Base-by-base conservation (phyloP, 2,329 filamentous ascomycete genomes). In the Pseudogymnoascus sp. region DNA sequence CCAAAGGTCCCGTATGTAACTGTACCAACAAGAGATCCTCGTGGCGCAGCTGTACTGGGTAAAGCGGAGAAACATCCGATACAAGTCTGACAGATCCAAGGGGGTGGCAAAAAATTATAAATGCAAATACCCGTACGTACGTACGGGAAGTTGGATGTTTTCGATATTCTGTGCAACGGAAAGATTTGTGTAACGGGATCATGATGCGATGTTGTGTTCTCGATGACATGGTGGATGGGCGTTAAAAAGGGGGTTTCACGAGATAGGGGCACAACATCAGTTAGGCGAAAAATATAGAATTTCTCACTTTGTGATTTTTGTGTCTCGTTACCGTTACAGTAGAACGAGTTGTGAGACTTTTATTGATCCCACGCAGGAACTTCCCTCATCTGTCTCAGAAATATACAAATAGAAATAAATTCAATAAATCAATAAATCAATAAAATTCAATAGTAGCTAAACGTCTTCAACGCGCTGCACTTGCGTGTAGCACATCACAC, bases 391-490 rank as follows among this genome's bases (percentile, higher is more conserved):
- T 11, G 46, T 34, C 25, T 18, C 25, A 34, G 16, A 28, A 49
- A 49, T 6, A 12, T 43, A 43, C 12, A 21, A 40, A 40, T 14
- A 18, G n/a, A 49, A 25, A n/a, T 25, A 18, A 46, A 46, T 3
- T 23, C n/a, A 56, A 53, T 53, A 53, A 53, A 53, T 23, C n/a
- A 56, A 53, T 53, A 53, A 53, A 53, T 53, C 46, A 53, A 53
- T 31, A 34, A 53, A 49, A 28, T 16, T 6, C 8, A 34, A 34
- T 16, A 11, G 7, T 14, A 31, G 14, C 8, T 7, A 34, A 43
- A 46, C 6, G 1, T 16, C 14, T n/a, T 28, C 12, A 18, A 18
- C 46, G 46, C 21, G 34, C 25, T 34, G 5, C 46, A 31, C 6
- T 8, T 7, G 8, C 25, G 5, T 31, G 34, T 9, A 34, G 18